These are phyloP conservation scores for Botrytis paeoniae DNA, from an alignment of 2,329 filamentous ascomycete genomes.

Conservation along the genomic window DNA sequence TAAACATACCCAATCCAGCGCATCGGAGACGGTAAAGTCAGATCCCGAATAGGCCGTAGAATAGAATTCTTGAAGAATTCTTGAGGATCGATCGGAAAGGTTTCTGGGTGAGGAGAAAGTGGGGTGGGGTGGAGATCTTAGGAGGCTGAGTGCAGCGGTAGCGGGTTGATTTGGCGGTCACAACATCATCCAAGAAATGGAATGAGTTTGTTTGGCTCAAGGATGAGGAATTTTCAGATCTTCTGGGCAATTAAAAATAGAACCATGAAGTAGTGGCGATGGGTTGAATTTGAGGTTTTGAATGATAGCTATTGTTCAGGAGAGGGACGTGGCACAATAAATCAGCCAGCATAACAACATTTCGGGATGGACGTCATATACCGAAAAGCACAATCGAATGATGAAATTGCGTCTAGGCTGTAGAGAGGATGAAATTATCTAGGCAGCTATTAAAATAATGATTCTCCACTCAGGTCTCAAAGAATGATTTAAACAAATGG, in stretches of 20 bases:
- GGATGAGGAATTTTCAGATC: background rate
- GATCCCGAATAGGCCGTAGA: background rate
- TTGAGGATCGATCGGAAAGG: background rate
- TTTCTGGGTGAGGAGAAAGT: too few species aligned
- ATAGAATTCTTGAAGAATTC: background rate
- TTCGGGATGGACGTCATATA: background rate
- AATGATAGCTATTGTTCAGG: background rate
- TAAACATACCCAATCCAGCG: background rate
- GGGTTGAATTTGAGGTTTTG: background rate
- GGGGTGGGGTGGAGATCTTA: background rate
- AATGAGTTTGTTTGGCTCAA: background rate
- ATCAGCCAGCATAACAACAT: background rate
- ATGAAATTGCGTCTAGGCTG: background rate
- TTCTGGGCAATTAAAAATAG: background rate
- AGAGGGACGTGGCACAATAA: background rate
- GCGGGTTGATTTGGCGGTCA: background rate
- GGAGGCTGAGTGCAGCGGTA: background rate
- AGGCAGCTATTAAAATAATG: background rate
- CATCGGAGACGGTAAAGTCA: background rate
- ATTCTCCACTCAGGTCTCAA: background rate
- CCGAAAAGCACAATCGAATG: background rate
- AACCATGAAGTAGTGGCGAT: background rate
- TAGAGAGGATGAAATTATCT: background rate
- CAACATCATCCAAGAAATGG: background rate
- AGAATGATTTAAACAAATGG: background rate